Evolutionary conservation across 768 basidiomycete species (phyloP).

Genomic region (Lactarius sanguifluus): DNA sequence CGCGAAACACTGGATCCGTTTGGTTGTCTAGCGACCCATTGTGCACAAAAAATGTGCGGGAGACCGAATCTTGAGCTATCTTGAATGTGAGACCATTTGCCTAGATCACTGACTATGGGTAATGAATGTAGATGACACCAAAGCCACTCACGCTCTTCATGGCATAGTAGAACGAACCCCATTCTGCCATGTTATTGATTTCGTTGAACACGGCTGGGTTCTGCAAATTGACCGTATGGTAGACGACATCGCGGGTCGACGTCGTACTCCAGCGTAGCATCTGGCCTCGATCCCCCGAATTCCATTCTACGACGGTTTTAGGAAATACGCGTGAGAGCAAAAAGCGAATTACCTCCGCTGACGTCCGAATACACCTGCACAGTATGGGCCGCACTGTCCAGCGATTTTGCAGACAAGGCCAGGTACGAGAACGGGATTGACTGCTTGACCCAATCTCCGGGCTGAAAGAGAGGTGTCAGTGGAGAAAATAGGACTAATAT

Average conservation of each 20-base stretch:
- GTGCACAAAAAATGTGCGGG: slow-evolving; percentile 28
- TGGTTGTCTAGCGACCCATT: slow-evolving; percentile 29
- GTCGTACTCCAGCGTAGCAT: slow-evolving; percentile 15
- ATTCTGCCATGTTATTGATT: slow-evolving; percentile 24
- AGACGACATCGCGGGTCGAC: slow-evolving; percentile 9
- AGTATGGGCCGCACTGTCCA: slow-evolving; percentile 37
- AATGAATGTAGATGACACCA: neutral
- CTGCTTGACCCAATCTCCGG: slow-evolving; percentile 39
- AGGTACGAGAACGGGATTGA: slow-evolving; percentile 45
- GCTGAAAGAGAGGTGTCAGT: slow-evolving; percentile 28
- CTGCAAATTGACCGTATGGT: slow-evolving; percentile 21
- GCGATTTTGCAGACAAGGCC: slow-evolving; percentile 34
- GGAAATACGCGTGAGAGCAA: neutral
- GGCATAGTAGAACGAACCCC: slow-evolving; percentile 29
- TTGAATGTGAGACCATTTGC: slow-evolving; percentile 26
- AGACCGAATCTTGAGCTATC: slow-evolving; percentile 18
- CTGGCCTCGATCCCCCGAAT: slow-evolving; percentile 26
- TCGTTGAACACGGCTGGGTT: slow-evolving; percentile 21
- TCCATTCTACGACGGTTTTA: slow-evolving; percentile 29
- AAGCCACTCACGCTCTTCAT: slow-evolving; percentile 20
- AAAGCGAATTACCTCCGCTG: slow-evolving; percentile 36
- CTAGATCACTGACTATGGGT: slow-evolving; percentile 11
- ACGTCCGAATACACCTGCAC: slow-evolving; percentile 44
- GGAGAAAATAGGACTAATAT: neutral
- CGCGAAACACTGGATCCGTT: slow-evolving; percentile 13